Evolutionary conservation across 805 yeast genomes (phyloP).

Genomic region (Dipodascus geniculatus): DNA sequence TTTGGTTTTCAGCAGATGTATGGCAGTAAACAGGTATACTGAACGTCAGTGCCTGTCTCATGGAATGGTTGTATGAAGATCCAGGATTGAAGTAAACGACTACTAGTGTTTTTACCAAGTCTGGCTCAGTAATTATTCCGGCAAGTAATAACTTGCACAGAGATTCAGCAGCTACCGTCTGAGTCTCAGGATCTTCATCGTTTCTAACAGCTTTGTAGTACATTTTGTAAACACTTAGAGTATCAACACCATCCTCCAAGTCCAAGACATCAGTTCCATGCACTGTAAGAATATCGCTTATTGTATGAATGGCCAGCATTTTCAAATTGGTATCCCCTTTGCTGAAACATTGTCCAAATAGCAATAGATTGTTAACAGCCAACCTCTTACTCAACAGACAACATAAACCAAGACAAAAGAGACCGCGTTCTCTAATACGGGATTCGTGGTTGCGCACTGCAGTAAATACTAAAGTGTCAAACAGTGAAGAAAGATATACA

Average conservation of each 20-base stretch:
- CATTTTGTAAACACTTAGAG: slow-evolving; percentile 48
- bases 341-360: slow-evolving; percentile 59
- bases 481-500: slow-evolving; percentile 51
- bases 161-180: slow-evolving; percentile 76
- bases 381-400: slow-evolving; percentile 54
- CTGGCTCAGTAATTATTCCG: slow-evolving; percentile 60
- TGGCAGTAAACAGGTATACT: slow-evolving; percentile 82
- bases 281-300: slow-evolving; percentile 66
- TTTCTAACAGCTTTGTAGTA: slow-evolving; percentile 51
- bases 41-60: slow-evolving; percentile 71
- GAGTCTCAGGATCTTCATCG: slow-evolving; percentile 46
- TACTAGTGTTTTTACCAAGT: slow-evolving; percentile 46
- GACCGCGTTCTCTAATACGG: slow-evolving; percentile 50
- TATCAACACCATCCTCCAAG: slow-evolving; percentile 46
- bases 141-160: slow-evolving; percentile 72
- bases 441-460: slow-evolving; percentile 53
- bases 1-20: slow-evolving; percentile 64
- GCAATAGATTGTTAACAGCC: slow-evolving; percentile 51
- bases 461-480: slow-evolving; percentile 69
- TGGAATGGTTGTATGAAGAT: slow-evolving; percentile 47
- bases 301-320: slow-evolving; percentile 50
- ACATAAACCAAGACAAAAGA: slow-evolving; percentile 68
- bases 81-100: slow-evolving; percentile 65
- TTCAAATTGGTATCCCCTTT: slow-evolving; percentile 54
- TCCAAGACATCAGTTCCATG: slow-evolving; percentile 65